Evolutionary conservation across 192 early-diverging fungal species (phyloP), one percentile per base, ranked within the genome.

Genomic region (Geranomyces michiganensis): DNA sequence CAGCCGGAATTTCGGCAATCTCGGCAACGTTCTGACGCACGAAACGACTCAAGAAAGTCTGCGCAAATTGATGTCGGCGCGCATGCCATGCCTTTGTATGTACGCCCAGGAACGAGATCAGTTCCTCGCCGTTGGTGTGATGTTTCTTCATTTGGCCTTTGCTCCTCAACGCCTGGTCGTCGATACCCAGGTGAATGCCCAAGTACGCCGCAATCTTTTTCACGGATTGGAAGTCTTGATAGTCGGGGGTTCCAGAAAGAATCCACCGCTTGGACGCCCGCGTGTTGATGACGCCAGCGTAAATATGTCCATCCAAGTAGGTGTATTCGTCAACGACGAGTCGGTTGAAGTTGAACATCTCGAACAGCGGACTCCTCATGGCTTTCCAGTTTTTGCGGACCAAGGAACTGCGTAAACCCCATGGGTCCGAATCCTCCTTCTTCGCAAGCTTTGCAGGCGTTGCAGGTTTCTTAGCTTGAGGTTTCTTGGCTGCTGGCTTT

Each of bases 311-410:
- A 17, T 71, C 62, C n/a, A 78, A 33, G 53, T 80, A 83, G 0
- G 81, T 83, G 69, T 72, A 83, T 55, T 83, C 81, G 74, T 83
- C 81, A 15, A 83, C 69, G n/a, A 83, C 78, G 33, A 83, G 10
- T 19, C 81, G 72, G 68, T 78, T 69, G 70, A 77, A 83, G 49
- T 72, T 33, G 53, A 83, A 83, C 74, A 83, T 69, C 58, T 83
- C 76, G 26, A 83, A 68, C 5, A 68, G 64, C 12, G 77, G 73
- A 56, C 76, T 71, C 48, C 62, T 68, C 73, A 83, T 78, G 9
- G 72, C 51, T 59, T 56, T 75, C 76, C 76, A 83, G 59, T 69
- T 44, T 60, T 48, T 55, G 44, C 70, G 45, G 10, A 79, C 76
- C 7, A 63, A 72, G 14, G 46, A 21, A 29, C 24, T 67, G 9